Conservation (phyloP, 805 yeast species). For the Hanseniaspora pseudoguilliermondii region DNA sequence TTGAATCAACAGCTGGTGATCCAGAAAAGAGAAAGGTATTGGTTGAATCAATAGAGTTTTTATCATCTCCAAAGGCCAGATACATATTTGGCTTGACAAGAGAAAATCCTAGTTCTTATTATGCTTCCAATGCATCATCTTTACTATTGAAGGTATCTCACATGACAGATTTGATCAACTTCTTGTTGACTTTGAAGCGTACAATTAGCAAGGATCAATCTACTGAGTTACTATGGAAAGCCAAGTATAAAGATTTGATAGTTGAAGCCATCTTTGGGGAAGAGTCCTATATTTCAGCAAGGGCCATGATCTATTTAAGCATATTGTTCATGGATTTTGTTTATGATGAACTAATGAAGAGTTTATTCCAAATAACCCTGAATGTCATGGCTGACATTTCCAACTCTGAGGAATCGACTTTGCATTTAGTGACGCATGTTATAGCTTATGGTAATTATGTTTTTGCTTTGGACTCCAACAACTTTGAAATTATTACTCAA, state of each 20-base stretch:
- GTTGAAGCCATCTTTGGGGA: conserved; percentile 47
- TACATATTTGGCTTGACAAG: conserved; percentile 60
- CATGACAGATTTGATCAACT: conserved; percentile 48
- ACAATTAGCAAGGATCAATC: conserved; percentile 35
- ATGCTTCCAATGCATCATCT: conserved; percentile 27
- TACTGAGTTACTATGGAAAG: conserved; percentile 43
- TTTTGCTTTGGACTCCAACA: conserved; percentile 28
- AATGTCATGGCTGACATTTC: conserved; percentile 28
- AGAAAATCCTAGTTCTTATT: conserved; percentile 31
- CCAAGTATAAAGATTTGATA: conserved; percentile 53
- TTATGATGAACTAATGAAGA: conserved; percentile 38
- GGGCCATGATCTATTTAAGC: conserved; percentile 61
- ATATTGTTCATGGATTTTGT: conserved; percentile 52
- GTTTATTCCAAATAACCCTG: conserved; percentile 23
- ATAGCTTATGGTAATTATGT: conserved; percentile 32
- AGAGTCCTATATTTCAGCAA: conserved; percentile 47
- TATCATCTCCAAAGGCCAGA: conserved; percentile 49
- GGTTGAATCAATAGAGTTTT: conserved; percentile 31
- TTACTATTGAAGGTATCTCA: conserved; percentile 30
- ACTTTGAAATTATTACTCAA: conserved; percentile 20
- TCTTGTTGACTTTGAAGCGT: conserved; percentile 38
- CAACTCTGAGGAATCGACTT: conserved; percentile 24
- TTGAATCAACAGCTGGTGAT: conserved; percentile 43
- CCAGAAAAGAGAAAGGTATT: conserved; percentile 31
- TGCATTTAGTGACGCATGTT: conserved; percentile 28